phyloP scores from a whole-genome alignment of 768 basidiomycete species.

The Psilocybe sp. region DNA sequence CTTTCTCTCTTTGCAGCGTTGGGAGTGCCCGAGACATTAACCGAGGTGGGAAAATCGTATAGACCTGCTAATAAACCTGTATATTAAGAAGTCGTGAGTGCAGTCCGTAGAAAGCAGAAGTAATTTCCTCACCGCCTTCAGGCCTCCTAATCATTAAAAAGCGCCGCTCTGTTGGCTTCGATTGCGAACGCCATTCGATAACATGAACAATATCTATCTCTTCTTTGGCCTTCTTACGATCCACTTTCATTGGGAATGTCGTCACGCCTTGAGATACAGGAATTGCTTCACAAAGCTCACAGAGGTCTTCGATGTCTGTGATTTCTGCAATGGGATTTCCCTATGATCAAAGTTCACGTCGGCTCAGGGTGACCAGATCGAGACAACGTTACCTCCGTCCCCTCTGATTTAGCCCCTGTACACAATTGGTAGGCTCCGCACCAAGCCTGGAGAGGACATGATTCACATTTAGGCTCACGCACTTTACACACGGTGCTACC shows the following conservation, averaged over 20 bases:
- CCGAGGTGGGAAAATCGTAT: slow-evolving; percentile 77
- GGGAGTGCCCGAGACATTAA: slow-evolving; percentile 48
- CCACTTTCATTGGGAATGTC: slow-evolving; percentile 83
- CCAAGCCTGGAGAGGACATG: slow-evolving; percentile 67
- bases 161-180: slow-evolving; percentile 40
- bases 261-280: slow-evolving; percentile 45
- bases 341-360: too few species aligned
- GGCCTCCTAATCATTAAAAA: slow-evolving; percentile 83
- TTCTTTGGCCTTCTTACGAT: slow-evolving; percentile 78
- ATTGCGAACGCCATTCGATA: slow-evolving; percentile 66
- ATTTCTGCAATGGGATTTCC: slow-evolving; percentile 2
- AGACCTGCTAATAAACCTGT: slow-evolving; percentile 88
- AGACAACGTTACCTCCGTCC: background rate
- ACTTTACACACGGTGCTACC: slow-evolving; percentile 93
- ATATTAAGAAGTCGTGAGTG: slow-evolving; percentile 5
- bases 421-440: slow-evolving; percentile 60
- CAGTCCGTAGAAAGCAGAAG: slow-evolving; percentile 1
- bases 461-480: slow-evolving; percentile 67
- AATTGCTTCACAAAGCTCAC: slow-evolving; percentile 64
- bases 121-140: slow-evolving; percentile 59
- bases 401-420: slow-evolving; percentile 5
- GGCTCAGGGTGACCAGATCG: too few species aligned
- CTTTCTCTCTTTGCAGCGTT: slow-evolving; percentile 36
- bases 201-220: slow-evolving; percentile 85
- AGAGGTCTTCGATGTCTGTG: slow-evolving; percentile 76